Conservation (phyloP, 495 filamentous ascomycete species). For the Penicillium salamii region DNA sequence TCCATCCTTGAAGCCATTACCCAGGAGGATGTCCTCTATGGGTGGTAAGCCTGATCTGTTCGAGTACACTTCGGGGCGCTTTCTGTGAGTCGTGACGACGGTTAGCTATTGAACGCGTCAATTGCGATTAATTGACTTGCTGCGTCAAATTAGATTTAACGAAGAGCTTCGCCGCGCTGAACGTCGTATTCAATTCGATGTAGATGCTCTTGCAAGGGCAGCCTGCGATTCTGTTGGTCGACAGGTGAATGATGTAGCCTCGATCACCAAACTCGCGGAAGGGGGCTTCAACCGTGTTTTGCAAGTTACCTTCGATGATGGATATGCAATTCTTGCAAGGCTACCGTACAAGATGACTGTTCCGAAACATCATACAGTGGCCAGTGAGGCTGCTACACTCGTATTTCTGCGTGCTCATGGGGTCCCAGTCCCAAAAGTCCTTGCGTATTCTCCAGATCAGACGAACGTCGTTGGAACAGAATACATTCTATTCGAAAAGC, state of each 20-base stretch:
- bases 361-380: constrained; percentile 25
- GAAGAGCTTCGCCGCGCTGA: constrained; percentile 17
- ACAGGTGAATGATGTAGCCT: constrained; percentile 3
- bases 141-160: constrained; percentile 12
- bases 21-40: constrained; percentile 5
- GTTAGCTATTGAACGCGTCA: constrained; percentile 4
- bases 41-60: constrained; percentile 12
- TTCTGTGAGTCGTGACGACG: constrained; percentile 14
- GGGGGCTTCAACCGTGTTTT: constrained; percentile 35
- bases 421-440: constrained; percentile 27
- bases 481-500: constrained; percentile 26
- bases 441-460: constrained; percentile 17
- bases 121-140: constrained; percentile 4
- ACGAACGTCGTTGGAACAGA: constrained; percentile 26
- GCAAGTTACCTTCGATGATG: constrained; percentile 23
- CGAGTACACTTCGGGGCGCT: constrained; percentile 24
- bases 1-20: constrained; percentile 2
- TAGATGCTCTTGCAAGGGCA: constrained; percentile 15
- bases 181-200: constrained; percentile 17
- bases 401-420: constrained; percentile 23
- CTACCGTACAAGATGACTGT: constrained; percentile 26
- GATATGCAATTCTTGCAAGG: constrained; percentile 22
- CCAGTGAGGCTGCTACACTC: constrained; percentile 39
- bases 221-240: constrained; percentile 13
- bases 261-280: constrained; percentile 31